These are phyloP conservation scores for Eucalyptus curtisii DNA, from an alignment of 345 rosid genomes.

Conservation along the genomic window DNA sequence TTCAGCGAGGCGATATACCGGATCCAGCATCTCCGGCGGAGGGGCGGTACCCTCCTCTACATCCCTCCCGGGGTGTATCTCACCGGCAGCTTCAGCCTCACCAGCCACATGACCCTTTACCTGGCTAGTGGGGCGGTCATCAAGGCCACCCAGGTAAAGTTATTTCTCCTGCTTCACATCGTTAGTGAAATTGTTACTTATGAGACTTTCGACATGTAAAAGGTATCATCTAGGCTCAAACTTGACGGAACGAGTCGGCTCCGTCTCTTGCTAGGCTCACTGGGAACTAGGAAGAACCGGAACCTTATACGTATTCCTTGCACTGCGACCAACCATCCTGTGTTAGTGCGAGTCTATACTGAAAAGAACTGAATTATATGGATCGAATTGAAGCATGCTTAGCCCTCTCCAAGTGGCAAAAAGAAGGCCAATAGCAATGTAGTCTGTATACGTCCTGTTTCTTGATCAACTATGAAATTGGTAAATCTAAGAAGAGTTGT, in stretches of 20 bases:
- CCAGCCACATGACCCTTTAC: constrained; percentile 42
- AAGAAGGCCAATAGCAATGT: background rate
- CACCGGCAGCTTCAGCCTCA: constrained; percentile 37
- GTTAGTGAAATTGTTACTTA: background rate
- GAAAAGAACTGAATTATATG: background rate
- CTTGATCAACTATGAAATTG: background rate
- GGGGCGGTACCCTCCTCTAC: constrained; percentile 44
- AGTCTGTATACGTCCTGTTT: background rate
- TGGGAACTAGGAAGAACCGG: background rate
- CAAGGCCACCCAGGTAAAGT: constrained; percentile 28
- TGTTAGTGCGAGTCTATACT: background rate
- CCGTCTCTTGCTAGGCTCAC: background rate
- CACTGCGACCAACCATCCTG: background rate
- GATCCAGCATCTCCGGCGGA: constrained; percentile 29
- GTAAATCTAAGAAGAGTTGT: background rate
- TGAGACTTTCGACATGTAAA: background rate
- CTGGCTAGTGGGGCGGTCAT: constrained; percentile 33
- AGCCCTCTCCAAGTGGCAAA: background rate
- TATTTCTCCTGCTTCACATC: background rate
- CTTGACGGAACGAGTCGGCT: background rate
- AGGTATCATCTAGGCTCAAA: background rate
- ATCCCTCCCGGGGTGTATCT: constrained; percentile 43
- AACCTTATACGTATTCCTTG: background rate
- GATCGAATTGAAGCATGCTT: background rate
- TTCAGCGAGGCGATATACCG: constrained; percentile 32